phyloP scores from a whole-genome alignment of 768 basidiomycete genomes.

The Tylopilus sp. region DNA sequence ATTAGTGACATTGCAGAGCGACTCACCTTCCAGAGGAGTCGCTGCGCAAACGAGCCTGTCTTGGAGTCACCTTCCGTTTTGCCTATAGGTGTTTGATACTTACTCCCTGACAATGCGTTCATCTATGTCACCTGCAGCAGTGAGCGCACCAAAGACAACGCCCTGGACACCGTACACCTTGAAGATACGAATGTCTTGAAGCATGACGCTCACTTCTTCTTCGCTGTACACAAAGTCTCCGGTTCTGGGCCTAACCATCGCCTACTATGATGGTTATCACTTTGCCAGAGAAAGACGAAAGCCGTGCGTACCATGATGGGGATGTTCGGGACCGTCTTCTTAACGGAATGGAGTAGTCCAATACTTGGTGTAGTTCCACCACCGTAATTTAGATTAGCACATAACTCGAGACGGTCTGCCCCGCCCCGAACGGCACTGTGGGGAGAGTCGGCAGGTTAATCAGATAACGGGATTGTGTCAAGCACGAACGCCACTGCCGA shows the following conservation, averaged over 20 bases:
- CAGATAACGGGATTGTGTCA: background rate
- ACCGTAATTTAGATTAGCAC: slow-evolving; percentile 63
- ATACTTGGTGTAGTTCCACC: slow-evolving; percentile 82
- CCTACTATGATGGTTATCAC: slow-evolving; percentile 30
- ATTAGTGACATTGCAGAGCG: background rate
- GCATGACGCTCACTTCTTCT: slow-evolving; percentile 67
- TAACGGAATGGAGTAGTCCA: slow-evolving; percentile 65
- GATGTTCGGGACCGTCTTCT: slow-evolving; percentile 42
- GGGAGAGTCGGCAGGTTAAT: slow-evolving; percentile 3
- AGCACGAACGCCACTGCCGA: slow-evolving; percentile 60
- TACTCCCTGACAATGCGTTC: slow-evolving; percentile 50
- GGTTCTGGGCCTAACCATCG: slow-evolving; percentile 74
- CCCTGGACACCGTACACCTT: slow-evolving; percentile 57
- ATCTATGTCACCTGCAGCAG: slow-evolving; percentile 55
- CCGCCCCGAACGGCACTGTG: slow-evolving; percentile 67
- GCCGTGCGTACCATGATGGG: slow-evolving; percentile 67
- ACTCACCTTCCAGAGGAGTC: slow-evolving; percentile 57
- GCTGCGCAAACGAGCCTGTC: slow-evolving; percentile 56
- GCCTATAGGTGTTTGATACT: background rate
- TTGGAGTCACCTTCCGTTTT: background rate
- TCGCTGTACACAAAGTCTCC: slow-evolving; percentile 78
- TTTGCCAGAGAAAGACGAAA: background rate
- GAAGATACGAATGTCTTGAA: slow-evolving; percentile 65
- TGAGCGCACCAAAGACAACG: slow-evolving; percentile 65
- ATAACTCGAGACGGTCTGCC: slow-evolving; percentile 75